These are phyloP conservation scores for Hypoxylon fragiforme DNA, from an alignment of 495 filamentous ascomycete genomes.

Conservation along the genomic window DNA sequence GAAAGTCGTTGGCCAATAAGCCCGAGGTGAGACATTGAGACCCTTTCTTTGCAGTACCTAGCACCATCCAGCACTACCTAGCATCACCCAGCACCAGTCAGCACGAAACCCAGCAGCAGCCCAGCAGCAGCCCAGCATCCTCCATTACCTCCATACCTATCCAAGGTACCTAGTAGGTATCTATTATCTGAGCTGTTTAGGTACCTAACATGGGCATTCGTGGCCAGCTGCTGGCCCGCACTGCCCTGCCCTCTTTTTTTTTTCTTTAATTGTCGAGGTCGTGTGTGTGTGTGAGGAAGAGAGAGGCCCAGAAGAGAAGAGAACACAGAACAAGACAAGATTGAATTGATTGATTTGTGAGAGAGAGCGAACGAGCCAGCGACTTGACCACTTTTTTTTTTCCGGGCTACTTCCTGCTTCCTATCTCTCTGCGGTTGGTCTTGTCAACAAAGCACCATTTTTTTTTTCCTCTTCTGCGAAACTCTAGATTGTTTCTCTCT, in stretches of 20 bases:
- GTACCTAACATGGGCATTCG: conserved; percentile 36
- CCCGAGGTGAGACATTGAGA: conserved; percentile 37
- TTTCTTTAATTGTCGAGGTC: conserved; percentile 18
- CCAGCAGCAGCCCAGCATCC: too few species aligned
- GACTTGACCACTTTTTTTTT: conserved; percentile 36
- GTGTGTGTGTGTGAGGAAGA: conserved; percentile 4
- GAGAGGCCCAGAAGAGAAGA: conserved; percentile 18
- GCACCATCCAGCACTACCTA: too few species aligned
- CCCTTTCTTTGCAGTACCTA: conserved; percentile 13
- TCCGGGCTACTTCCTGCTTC: conserved; percentile 34
- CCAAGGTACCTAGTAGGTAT: too few species aligned
- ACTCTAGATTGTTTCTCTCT: conserved; percentile 29
- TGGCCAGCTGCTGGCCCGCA: conserved; percentile 42
- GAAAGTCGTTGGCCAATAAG: conserved; percentile 21
- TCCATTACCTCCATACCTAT: too few species aligned
- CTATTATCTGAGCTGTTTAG: conserved; percentile 41
- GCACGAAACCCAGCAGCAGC: too few species aligned
- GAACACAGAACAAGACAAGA: conserved; percentile 21
- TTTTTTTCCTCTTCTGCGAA: conserved; percentile 23
- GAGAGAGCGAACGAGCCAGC: conserved; percentile 28
- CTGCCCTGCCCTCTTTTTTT: conserved; percentile 40
- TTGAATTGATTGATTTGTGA: conserved; percentile 16
- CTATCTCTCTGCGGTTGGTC: conserved; percentile 33
- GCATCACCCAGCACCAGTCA: too few species aligned
- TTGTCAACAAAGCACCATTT: conserved; percentile 38